These are phyloP conservation scores for Leishmania turanica DNA, from an alignment of 208 protist species.

Conservation along the genomic window DNA sequence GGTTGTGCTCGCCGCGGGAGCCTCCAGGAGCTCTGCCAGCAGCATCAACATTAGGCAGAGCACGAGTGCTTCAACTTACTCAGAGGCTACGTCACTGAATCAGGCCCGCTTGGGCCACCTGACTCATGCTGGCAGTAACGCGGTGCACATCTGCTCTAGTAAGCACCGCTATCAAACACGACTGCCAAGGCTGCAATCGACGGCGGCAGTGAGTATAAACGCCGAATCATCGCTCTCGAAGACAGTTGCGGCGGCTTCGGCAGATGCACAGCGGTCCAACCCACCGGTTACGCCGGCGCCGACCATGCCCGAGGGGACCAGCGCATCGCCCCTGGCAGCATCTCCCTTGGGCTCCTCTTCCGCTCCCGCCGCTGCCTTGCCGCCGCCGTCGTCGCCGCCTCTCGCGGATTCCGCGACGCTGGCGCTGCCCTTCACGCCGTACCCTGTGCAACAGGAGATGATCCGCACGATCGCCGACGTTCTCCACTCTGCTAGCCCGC, in stretches of 20 bases:
- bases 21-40: background rate
- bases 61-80: background rate
- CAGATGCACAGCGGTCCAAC: background rate
- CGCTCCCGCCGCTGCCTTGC: background rate
- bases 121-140: background rate
- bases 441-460: slow-evolving; percentile 90
- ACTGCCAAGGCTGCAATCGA: slow-evolving; percentile 1
- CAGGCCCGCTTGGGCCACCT: background rate
- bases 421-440: slow-evolving; percentile 75
- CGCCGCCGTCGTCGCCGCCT: background rate
- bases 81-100: background rate
- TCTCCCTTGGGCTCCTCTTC: background rate
- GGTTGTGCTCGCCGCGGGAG: background rate
- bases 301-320: background rate
- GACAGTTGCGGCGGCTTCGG: background rate
- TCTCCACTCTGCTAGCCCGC: slow-evolving; percentile 32
- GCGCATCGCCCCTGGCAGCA: background rate
- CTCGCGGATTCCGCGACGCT: slow-evolving; percentile 8
- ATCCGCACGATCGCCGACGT: slow-evolving; percentile 67
- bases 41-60: background rate
- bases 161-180: slow-evolving; percentile 5
- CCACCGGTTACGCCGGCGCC: background rate
- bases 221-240: background rate
- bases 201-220: background rate
- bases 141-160: background rate